Percentiles rank a stretch among this genome's conserved stretches.
Evolutionary conservation across 1,284 basidiomycete genomes (phyloP).

Genomic region (Wallemia mellicola): DNA sequence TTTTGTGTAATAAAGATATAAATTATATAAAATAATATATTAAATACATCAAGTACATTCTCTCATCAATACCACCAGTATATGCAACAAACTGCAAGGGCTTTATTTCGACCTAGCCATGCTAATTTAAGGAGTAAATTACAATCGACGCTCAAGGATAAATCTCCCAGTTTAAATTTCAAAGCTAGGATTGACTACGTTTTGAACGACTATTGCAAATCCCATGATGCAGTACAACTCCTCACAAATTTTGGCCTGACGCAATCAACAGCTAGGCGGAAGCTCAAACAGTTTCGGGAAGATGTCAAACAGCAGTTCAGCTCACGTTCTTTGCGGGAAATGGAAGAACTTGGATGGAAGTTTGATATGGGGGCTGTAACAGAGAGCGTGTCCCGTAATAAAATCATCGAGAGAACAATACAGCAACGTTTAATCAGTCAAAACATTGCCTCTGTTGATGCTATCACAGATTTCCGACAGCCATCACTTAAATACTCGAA

Average conservation of each 20-base stretch:
- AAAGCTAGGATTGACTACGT: neutral
- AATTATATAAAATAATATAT: no score
- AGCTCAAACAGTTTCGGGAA: neutral
- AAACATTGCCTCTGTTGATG: neutral
- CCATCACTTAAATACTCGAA: conserved; percentile 14
- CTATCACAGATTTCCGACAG: conserved; percentile 15
- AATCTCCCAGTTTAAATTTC: neutral
- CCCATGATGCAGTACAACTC: neutral
- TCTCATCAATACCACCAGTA: neutral
- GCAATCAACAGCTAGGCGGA: neutral
- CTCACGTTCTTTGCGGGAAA: neutral
- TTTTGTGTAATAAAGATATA: neutral
- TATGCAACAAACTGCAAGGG: neutral
- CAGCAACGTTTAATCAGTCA: neutral
- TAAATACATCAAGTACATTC: no score
- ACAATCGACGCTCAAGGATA: neutral
- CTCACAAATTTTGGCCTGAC: neutral
- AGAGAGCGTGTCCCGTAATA: neutral
- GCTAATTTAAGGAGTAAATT: neutral
- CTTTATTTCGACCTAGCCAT: no score
- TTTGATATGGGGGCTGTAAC: neutral
- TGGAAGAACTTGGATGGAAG: neutral
- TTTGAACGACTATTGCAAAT: neutral
- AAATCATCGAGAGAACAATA: neutral
- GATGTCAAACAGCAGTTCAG: neutral